Base-by-base conservation (phyloP, 2,329 filamentous ascomycete species). In the Nemania sp. region DNA sequence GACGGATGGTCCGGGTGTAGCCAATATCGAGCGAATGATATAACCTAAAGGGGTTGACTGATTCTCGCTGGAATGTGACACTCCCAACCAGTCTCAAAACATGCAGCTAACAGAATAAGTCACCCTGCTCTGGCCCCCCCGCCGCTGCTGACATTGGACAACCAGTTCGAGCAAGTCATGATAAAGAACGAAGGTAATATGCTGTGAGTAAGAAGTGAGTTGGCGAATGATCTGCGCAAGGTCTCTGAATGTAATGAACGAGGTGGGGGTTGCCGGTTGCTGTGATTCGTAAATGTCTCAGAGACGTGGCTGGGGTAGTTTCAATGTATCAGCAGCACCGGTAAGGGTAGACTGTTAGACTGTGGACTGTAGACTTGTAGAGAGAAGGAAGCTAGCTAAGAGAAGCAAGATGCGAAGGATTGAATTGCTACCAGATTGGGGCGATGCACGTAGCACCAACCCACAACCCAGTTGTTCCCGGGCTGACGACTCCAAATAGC, bases 391-490 rank as follows among this genome's bases (percentile, higher is more conserved):
- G n/a, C n/a, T n/a, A n/a, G n/a, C n/a, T n/a, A n/a, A n/a, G n/a
- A n/a, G 41, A 52, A 54, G 35, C 26, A 7, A 35, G 11, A 47
- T 41, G 57, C 38, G 58, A 56, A 62, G 57, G 65, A 64, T 58
- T 64, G 43, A 69, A 64, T 69, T 69, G 62, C 60, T 47, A 59
- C 64, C 60, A 53, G 51, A 57, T 59, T 53, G 56, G 38, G 64
- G 60, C 55, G 56, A 61, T 70, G 64, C 60, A 62, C 29, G 62
- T 66, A 61, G 58, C 62, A 68, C 66, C 51, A 66, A 63, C 64
- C 45, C 26, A 61, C 41, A 66, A 62, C 60, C 55, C 26, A 63
- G 62, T 62, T 70, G 52, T 58, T 61, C 51, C 59, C 66, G 43
- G 45, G 51, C 66, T 66, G 51, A 62, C 51, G 62, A 64, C 38